Conservation (phyloP, 1,139 yeast species). For the Petasospora rhodanensis region DNA sequence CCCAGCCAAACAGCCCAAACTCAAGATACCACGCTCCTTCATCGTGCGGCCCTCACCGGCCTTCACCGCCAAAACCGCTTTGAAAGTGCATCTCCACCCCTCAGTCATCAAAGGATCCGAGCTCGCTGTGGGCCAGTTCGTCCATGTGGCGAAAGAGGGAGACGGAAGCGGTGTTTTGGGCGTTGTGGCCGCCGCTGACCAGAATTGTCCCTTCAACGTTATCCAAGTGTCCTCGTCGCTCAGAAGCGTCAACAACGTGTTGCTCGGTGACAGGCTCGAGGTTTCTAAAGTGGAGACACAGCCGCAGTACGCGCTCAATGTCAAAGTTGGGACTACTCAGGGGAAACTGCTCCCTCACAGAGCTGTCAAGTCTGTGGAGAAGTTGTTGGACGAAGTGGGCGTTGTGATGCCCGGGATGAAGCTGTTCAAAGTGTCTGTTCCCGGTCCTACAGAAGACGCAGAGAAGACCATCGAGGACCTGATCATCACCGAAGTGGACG, state of each 20-base stretch:
- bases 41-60: constrained; percentile 55
- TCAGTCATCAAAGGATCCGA: constrained; percentile 52
- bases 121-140: constrained; percentile 49
- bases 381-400: constrained; percentile 46
- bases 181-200: constrained; percentile 36
- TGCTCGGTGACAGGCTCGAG: constrained; percentile 69
- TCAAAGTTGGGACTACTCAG: constrained; percentile 29
- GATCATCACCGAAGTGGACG: constrained; percentile 29
- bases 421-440: constrained; percentile 22
- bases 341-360: constrained; percentile 22
- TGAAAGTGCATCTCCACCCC: constrained; percentile 46
- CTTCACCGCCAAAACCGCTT: constrained; percentile 30
- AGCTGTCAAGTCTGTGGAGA: constrained; percentile 29
- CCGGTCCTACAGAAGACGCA: constrained; percentile 18
- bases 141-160: constrained; percentile 46
- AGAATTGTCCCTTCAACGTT: constrained; percentile 46
- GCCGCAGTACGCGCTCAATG: constrained; percentile 44
- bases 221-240: constrained; percentile 46
- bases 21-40: constrained; percentile 36
- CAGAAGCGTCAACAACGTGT: constrained; percentile 50
- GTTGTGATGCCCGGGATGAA: constrained; percentile 53
- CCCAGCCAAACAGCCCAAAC: too few relatives aligned
- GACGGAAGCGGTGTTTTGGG: constrained; percentile 44
- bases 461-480: constrained; percentile 24
- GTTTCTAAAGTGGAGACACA: constrained; percentile 42